phyloP scores from a whole-genome alignment of 306 rosid genomes.

The Begonia fuchsioides region DNA sequence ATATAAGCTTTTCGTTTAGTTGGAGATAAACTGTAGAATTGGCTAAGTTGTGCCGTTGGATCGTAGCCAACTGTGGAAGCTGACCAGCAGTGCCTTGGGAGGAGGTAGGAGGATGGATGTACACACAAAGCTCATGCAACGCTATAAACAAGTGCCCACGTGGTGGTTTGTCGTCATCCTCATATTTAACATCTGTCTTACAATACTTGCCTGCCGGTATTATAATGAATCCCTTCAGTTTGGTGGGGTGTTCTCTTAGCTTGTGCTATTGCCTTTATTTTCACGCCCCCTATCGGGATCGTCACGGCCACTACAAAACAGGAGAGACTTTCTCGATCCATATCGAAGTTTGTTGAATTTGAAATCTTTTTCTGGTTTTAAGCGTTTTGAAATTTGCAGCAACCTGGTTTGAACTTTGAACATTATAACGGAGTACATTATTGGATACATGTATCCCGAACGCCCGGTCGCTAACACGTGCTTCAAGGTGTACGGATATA shows the following conservation, averaged over 20 bases:
- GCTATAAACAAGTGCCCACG: slow-evolving; percentile 44
- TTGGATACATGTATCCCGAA: slow-evolving; percentile 79
- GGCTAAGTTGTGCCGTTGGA: not conserved
- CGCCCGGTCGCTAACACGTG: slow-evolving; percentile 93
- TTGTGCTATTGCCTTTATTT: slow-evolving; percentile 43
- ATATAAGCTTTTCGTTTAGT: too few relatives aligned
- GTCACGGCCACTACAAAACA: slow-evolving; percentile 71
- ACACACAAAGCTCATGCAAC: slow-evolving; percentile 60
- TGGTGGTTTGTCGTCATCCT: slow-evolving; percentile 64
- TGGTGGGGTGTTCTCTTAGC: slow-evolving; percentile 90
- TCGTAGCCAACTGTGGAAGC: slow-evolving; percentile 39
- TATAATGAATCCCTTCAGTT: slow-evolving; percentile 50
- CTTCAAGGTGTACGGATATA: slow-evolving; percentile 91
- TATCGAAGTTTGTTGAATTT: not conserved
- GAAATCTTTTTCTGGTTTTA: slow-evolving; percentile 3
- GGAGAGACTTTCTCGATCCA: slow-evolving; percentile 18
- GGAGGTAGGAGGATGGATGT: slow-evolving; percentile 29
- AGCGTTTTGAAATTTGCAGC: slow-evolving; percentile 21
- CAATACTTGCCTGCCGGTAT: slow-evolving; percentile 30
- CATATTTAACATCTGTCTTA: slow-evolving; percentile 39
- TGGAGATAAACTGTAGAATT: not conserved
- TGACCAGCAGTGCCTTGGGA: slow-evolving; percentile 37
- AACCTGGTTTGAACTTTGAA: slow-evolving; percentile 77
- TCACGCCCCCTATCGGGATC: slow-evolving; percentile 65
- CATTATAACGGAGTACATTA: slow-evolving; percentile 68